Evolutionary conservation across 2,329 filamentous ascomycete species (phyloP).

Genomic region (Akanthomyces dipterigenus): DNA sequence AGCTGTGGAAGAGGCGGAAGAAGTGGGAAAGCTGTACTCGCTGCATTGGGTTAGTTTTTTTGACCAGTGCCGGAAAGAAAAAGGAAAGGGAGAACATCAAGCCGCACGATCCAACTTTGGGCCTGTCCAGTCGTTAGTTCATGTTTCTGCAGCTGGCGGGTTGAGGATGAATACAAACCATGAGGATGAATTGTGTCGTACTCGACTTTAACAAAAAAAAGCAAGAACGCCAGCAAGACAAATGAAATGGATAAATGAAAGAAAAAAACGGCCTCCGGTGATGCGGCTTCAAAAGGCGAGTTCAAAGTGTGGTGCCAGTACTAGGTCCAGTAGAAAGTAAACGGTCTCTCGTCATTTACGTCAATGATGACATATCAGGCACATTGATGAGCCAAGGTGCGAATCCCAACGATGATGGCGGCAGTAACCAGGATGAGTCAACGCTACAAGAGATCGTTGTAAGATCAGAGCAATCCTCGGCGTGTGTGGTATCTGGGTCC

Average conservation of each 20-base stretch:
- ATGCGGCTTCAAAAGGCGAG: background rate
- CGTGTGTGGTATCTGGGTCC: background rate
- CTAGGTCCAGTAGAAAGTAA: background rate
- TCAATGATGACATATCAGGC: background rate
- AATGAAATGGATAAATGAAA: background rate
- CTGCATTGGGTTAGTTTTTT: conserved; percentile 52
- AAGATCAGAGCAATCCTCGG: background rate
- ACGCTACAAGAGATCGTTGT: background rate
- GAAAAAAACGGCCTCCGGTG: background rate
- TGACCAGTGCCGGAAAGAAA: conserved; percentile 33
- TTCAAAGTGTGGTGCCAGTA: too few relatives aligned
- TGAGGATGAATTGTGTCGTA: conserved; percentile 9
- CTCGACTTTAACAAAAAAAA: background rate
- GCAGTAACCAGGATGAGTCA: background rate
- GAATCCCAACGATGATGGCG: background rate
- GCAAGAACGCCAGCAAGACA: background rate
- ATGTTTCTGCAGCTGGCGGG: background rate
- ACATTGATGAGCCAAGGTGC: background rate
- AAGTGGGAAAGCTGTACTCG: conserved; percentile 50
- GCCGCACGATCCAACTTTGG: conserved; percentile 50
- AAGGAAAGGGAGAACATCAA: conserved; percentile 27
- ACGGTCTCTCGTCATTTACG: background rate
- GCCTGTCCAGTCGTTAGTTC: conserved; percentile 28
- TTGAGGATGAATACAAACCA: conserved; percentile 21
- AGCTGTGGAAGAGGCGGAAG: conserved; percentile 41